Percentiles rank a stretch among this genome's conserved stretches.
Conservation (phyloP, 192 early-diverging fungal species). For the Umbelopsis sp. region DNA sequence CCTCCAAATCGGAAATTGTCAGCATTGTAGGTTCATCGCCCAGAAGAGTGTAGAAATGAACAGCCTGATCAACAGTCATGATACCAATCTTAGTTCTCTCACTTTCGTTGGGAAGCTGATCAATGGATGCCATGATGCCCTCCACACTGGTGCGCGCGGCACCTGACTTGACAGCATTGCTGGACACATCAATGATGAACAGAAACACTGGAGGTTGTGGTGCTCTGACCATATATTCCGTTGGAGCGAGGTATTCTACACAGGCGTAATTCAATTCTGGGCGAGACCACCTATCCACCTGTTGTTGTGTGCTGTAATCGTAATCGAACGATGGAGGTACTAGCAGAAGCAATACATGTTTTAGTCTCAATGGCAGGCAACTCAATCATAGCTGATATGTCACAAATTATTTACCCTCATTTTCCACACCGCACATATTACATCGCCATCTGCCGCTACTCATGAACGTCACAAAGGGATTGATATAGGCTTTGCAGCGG, state of each 20-base stretch:
- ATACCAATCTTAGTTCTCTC: conserved; percentile 75
- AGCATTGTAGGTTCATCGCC: conserved; percentile 93
- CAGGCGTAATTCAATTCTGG: conserved; percentile 89
- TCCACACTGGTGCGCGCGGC: conserved; percentile 69
- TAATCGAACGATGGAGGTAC: conserved; percentile 75
- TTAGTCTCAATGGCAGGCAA: too few relatives aligned
- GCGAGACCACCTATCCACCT: conserved; percentile 76
- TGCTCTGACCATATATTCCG: conserved; percentile 67
- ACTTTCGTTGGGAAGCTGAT: conserved; percentile 47
- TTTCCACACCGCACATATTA: conserved; percentile 90
- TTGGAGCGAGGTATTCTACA: conserved; percentile 85
- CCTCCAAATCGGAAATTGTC: conserved; percentile 86
- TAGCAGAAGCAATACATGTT: neutral
- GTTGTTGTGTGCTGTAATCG: conserved; percentile 82
- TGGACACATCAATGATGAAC: conserved; percentile 95
- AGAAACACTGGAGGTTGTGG: conserved; percentile 80
- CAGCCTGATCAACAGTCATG: conserved; percentile 84
- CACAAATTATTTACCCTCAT: conserved; percentile 71
- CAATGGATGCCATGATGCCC: conserved; percentile 73
- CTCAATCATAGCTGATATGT: too few relatives aligned
- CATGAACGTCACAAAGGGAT: conserved; percentile 86
- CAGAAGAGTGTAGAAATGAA: conserved; percentile 92
- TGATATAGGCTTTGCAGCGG: conserved; percentile 94
- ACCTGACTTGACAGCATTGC: conserved; percentile 82
- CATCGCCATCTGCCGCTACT: conserved; percentile 91